A percentile compares a stretch with the other conserved stretches of the same genome.
phyloP scores from a whole-genome alignment of 176 grass and related monocot genomes.

The Raddia guianensis region DNA sequence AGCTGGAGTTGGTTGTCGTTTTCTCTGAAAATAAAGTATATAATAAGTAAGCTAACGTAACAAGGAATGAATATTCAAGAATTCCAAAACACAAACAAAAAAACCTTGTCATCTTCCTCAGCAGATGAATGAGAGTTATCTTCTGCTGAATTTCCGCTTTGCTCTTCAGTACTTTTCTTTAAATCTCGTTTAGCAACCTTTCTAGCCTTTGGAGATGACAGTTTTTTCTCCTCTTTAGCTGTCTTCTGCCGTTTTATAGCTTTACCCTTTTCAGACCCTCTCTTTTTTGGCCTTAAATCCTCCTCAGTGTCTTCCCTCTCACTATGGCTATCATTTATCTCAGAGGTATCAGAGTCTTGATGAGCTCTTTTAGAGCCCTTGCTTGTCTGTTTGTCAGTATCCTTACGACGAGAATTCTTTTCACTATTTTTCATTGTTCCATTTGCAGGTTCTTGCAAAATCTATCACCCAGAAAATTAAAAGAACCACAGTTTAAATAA shows the following conservation, averaged over 20 bases:
- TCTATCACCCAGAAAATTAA: conserved; percentile 45
- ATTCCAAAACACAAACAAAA: conserved; percentile 22
- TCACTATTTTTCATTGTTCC: conserved; percentile 60
- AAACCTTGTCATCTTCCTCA: conserved; percentile 70
- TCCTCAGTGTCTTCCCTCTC: conserved; percentile 58
- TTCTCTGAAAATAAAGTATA: conserved; percentile 64
- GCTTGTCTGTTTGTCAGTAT: conserved; percentile 32
- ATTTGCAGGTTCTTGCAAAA: conserved; percentile 75
- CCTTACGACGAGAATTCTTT: conserved; percentile 43
- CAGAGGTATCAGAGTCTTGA: conserved; percentile 60
- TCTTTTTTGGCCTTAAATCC: conserved; percentile 62
- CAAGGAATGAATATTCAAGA: conserved; percentile 4
- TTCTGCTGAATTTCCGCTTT: conserved; percentile 47
- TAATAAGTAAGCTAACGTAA: conserved; percentile 17
- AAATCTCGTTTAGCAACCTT: conserved; percentile 51
- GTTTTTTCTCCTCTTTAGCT: conserved; percentile 46
- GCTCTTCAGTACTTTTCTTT: conserved; percentile 50
- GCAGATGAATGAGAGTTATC: conserved; percentile 62
- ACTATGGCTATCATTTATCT: conserved; percentile 57
- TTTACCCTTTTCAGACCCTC: conserved; percentile 57
- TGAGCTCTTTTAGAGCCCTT: conserved; percentile 67
- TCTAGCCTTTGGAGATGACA: conserved; percentile 57
- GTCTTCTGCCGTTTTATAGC: conserved; percentile 62
- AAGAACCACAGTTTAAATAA: conserved; percentile 28
- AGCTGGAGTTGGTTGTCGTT: conserved; percentile 56